A percentile compares a stretch with the other conserved stretches of the same genome.
These are phyloP conservation scores for Nepenthes mirabilis DNA, from an alignment of 148 eudicot genomes.

Conservation along the genomic window DNA sequence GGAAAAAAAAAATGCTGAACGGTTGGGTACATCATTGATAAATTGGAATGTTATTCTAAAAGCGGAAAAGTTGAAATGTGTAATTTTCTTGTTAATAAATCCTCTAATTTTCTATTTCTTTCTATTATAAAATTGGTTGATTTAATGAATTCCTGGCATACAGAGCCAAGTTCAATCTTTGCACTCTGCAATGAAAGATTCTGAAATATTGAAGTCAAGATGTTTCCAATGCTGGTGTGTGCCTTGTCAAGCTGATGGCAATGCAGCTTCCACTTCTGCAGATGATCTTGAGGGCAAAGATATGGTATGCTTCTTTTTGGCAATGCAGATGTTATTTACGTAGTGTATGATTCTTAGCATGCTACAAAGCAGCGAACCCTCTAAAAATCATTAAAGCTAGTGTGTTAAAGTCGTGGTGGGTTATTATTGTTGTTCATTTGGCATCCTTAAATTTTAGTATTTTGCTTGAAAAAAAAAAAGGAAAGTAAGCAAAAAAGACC, in stretches of 20 bases:
- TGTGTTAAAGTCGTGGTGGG: neutral
- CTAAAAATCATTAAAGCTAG: neutral
- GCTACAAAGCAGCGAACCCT: neutral
- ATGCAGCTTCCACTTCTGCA: no score
- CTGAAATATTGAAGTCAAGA: constrained; percentile 29
- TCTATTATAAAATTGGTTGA: neutral
- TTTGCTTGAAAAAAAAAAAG: neutral
- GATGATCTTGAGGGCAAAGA: constrained; percentile 12
- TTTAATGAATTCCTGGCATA: constrained; percentile 6
- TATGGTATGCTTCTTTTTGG: constrained; percentile 20
- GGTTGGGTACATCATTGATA: no score
- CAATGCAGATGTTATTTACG: neutral
- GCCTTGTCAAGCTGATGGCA: constrained; percentile 10
- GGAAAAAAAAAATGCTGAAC: no score
- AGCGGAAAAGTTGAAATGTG: no score
- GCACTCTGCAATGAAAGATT: constrained; percentile 47
- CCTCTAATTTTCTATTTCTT: neutral
- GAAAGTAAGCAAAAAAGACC: no score
- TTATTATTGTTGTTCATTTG: neutral
- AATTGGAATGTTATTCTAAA: no score
- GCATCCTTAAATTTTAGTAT: neutral
- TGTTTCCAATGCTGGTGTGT: constrained; percentile 9
- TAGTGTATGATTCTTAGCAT: neutral
- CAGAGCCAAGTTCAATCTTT: constrained; percentile 44
- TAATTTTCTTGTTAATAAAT: no score